Conservation (phyloP, 768 basidiomycete genomes). For the Trametes meyenii region DNA sequence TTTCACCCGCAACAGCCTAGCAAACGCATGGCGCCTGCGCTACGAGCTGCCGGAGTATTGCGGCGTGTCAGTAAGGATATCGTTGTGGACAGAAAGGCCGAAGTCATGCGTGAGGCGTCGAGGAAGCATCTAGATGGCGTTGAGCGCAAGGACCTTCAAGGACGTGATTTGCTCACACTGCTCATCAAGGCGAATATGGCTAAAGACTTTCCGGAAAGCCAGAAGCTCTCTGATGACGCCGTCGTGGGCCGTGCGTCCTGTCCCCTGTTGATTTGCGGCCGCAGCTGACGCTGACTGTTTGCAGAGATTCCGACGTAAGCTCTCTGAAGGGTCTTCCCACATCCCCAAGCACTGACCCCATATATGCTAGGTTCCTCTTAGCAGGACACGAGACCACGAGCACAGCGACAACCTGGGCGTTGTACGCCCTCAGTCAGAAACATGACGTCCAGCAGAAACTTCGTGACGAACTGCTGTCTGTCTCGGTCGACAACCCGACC, state of each 20-base stretch:
- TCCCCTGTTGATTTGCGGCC: not conserved
- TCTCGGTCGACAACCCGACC: constrained; percentile 49
- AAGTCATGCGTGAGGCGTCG: constrained; percentile 3
- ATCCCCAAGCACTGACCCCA: not conserved
- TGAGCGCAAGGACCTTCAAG: constrained; percentile 37
- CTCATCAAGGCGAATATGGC: constrained; percentile 68
- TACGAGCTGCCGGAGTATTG: constrained; percentile 22
- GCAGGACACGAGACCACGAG: constrained; percentile 49
- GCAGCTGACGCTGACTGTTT: not conserved
- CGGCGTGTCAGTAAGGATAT: constrained; percentile 33
- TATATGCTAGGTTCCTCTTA: constrained; percentile 30
- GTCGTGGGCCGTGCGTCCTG: constrained; percentile 53
- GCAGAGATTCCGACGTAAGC: constrained; percentile 32
- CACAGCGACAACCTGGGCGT: constrained; percentile 38
- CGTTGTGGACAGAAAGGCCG: constrained; percentile 29
- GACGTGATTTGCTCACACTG: constrained; percentile 61
- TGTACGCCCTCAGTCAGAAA: constrained; percentile 42
- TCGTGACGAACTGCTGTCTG: constrained; percentile 42
- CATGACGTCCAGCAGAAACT: constrained; percentile 42
- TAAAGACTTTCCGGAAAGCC: constrained; percentile 55
- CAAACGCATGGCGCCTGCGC: not conserved
- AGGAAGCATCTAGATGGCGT: constrained; percentile 34
- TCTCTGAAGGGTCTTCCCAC: too few relatives aligned
- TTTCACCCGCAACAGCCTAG: constrained; percentile 4
- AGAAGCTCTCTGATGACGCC: constrained; percentile 63